These are phyloP conservation scores for Ophiostoma sp. DNA, from an alignment of 2,329 filamentous ascomycete species.

Conservation along the genomic window DNA sequence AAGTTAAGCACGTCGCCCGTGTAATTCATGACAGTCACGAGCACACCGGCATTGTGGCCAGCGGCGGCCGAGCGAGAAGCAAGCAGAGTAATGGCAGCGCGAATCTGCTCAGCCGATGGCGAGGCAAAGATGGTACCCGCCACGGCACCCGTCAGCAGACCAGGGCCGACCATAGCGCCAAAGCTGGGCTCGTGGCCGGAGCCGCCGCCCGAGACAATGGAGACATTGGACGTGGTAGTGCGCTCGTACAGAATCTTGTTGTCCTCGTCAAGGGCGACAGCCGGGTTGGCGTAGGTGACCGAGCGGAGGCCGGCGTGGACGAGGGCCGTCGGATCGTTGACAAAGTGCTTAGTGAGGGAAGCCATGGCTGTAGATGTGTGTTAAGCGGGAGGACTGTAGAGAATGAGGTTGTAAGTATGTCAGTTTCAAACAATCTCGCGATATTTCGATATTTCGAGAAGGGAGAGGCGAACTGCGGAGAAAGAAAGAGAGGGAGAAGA, in stretches of 20 bases:
- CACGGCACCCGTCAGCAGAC: constrained; percentile 77
- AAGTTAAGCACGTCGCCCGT: constrained; percentile 90
- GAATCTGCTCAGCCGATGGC: constrained; percentile 76
- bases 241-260: constrained; percentile 78
- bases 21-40: constrained; percentile 96
- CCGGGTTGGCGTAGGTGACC: constrained; percentile 81
- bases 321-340: constrained; percentile 77
- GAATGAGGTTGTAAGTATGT: neutral
- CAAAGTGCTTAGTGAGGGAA: constrained; percentile 74
- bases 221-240: constrained; percentile 60
- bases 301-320: constrained; percentile 75
- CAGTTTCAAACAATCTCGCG: neutral
- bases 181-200: constrained; percentile 90
- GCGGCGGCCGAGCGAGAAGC: constrained; percentile 58
- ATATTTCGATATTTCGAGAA: neutral
- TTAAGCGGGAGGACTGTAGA: neutral
- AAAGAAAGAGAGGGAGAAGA: neutral
- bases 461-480: neutral
- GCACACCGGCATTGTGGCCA: constrained; percentile 59
- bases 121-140: constrained; percentile 82
- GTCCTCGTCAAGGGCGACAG: constrained; percentile 70
- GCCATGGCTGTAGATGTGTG: constrained; percentile 22
- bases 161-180: constrained; percentile 78
- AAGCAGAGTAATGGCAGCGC: constrained; percentile 69
- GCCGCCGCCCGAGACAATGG: constrained; percentile 82